These are phyloP conservation scores for Cronartium ribicola DNA, from an alignment of 1,284 basidiomycete species.

Conservation along the genomic window DNA sequence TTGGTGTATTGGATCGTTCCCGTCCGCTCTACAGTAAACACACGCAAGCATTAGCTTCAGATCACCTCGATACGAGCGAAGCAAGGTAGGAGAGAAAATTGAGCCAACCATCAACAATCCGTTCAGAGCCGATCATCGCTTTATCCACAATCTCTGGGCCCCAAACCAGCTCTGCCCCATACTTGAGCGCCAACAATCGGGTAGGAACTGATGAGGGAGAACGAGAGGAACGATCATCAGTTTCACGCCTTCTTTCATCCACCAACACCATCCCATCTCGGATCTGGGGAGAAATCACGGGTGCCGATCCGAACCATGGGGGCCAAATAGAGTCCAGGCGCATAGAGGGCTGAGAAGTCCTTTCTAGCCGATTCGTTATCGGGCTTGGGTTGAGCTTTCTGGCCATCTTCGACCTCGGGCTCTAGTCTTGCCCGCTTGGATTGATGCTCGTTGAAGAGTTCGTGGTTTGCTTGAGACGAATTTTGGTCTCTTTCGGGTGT, in stretches of 20 bases:
- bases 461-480: too few species aligned
- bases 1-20: conserved; percentile 83
- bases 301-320: conserved; percentile 93
- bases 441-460: too few species aligned
- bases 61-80: not conserved
- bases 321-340: conserved; percentile 58
- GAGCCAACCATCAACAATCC: conserved; percentile 75
- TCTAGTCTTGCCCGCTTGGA: too few species aligned
- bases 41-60: not conserved
- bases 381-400: conserved; percentile 12
- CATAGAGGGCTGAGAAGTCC: conserved; percentile 43
- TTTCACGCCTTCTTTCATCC: not conserved
- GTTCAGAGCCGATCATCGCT: conserved; percentile 79
- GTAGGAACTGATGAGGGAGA: conserved; percentile 59
- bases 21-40: conserved; percentile 61
- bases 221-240: conserved; percentile 1
- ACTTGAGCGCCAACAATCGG: conserved; percentile 78
- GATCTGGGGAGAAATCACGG: conserved; percentile 54
- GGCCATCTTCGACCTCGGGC: too few species aligned
- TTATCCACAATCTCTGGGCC: conserved; percentile 86
- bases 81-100: conserved; percentile 18
- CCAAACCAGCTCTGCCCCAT: conserved; percentile 94
- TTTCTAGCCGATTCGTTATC: too few species aligned
- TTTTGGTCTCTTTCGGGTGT: too few species aligned
- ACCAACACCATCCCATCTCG: not conserved